These are phyloP conservation scores for Zygnema circumcarinatum DNA, from an alignment of 139 green algal species.

Conservation along the genomic window DNA sequence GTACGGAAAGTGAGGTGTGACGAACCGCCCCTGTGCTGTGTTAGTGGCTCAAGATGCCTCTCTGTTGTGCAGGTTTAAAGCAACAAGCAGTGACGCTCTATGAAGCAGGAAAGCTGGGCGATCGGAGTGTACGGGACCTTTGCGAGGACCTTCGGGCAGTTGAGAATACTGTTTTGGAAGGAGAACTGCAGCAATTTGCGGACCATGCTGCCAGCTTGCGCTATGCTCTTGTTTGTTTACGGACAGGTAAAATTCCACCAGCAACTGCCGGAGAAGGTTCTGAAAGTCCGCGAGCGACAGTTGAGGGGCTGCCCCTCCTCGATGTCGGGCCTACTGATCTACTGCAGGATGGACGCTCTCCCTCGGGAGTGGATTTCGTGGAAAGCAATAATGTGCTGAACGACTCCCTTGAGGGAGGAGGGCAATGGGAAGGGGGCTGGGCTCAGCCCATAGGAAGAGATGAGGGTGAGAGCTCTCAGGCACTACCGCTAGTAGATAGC, in stretches of 20 bases:
- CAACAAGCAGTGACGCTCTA: conserved; percentile 81
- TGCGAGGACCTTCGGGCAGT: conserved; percentile 44
- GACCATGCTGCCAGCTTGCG: conserved; percentile 56
- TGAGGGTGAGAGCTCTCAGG: background rate
- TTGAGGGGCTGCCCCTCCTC: background rate
- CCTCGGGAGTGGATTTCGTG: background rate
- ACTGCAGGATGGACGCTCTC: background rate
- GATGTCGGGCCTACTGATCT: background rate
- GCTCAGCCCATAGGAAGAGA: background rate
- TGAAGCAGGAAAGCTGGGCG: conserved; percentile 76
- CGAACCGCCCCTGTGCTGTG: no score
- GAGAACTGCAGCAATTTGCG: conserved; percentile 61
- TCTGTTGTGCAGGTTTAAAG: conserved; percentile 80
- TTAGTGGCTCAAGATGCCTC: no score
- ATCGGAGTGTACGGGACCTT: conserved; percentile 34
- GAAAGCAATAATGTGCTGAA: background rate
- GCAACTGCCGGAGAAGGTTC: background rate
- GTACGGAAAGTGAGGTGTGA: no score
- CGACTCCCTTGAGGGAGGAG: background rate
- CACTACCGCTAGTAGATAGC: background rate
- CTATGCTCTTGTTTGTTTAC: conserved; percentile 36
- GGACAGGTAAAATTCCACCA: conserved; percentile 1
- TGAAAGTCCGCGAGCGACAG: background rate
- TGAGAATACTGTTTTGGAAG: conserved; percentile 48
- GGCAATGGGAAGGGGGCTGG: background rate